Conservation (phyloP, 495 filamentous ascomycete genomes). For the Lasiosphaeria ovina region DNA sequence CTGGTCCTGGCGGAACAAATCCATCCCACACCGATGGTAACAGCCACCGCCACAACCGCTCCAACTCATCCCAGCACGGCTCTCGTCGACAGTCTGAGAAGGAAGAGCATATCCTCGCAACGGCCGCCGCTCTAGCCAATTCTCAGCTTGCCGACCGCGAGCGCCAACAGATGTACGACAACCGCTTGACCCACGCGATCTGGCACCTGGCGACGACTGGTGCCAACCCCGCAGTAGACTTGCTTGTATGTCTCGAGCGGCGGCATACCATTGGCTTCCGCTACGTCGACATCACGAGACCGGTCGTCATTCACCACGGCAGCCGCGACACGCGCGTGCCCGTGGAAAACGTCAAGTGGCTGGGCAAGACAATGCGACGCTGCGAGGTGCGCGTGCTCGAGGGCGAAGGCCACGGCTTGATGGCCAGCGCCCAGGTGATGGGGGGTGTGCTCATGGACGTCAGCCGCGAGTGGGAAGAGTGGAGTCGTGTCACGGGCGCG, state of each 20-base stretch:
- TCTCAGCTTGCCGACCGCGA: slow-evolving; percentile 57
- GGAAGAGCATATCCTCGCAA: slow-evolving; percentile 43
- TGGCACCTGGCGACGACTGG: slow-evolving; percentile 92
- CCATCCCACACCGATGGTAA: slow-evolving; percentile 25
- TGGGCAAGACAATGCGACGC: slow-evolving; percentile 87
- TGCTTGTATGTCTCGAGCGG: slow-evolving; percentile 90
- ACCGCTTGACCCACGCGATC: slow-evolving; percentile 81
- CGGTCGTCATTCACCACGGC: slow-evolving; percentile 92
- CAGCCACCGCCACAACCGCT: slow-evolving; percentile 30
- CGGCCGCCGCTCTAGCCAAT: slow-evolving; percentile 36
- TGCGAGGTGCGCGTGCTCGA: slow-evolving; percentile 90
- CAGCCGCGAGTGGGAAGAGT: slow-evolving; percentile 91
- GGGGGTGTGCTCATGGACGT: slow-evolving; percentile 89
- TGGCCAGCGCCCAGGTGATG: slow-evolving; percentile 95
- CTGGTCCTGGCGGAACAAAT: background rate
- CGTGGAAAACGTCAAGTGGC: slow-evolving; percentile 91
- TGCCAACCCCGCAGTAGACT: slow-evolving; percentile 90
- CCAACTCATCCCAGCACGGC: slow-evolving; percentile 26
- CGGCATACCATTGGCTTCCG: slow-evolving; percentile 91
- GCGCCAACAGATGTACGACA: slow-evolving; percentile 78
- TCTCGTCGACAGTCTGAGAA: slow-evolving; percentile 26
- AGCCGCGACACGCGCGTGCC: slow-evolving; percentile 88
- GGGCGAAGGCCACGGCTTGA: slow-evolving; percentile 91
- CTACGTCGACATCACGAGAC: slow-evolving; percentile 90
- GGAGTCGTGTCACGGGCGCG: slow-evolving; percentile 54